Evolutionary conservation across 352 stramenopile species (phyloP), one percentile per base, ranked within the genome.

Genomic region (Phytophthora parvispora): DNA sequence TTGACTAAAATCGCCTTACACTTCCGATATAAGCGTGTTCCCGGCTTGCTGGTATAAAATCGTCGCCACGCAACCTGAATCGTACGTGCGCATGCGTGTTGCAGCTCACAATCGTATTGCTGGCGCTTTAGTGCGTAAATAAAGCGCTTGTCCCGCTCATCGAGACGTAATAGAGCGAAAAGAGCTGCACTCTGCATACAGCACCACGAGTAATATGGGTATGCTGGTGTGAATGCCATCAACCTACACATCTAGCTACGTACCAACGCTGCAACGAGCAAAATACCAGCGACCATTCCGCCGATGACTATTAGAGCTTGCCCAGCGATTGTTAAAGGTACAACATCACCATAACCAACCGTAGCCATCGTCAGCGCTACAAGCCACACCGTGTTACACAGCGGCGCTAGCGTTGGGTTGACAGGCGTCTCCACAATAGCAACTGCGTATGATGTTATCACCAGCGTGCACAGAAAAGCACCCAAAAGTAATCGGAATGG

Each of bases 281-380:
- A 59, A 51, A 95, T 95, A 1, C 87, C 87, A 22, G 75, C 60
- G 25, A 89, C 54, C 85, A 95, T 95, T 29, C 77, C 87, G 27
- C 86, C 84, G 22, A 92, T 32, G 12, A 91, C 78, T 2, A 93
- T 61, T 10, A 93, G 32, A 9, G 89, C 43, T 64, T 95, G 84
- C 8, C 87, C 87, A 6, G 77, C 60, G 13, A 80, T 68, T 20
- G 87, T 93, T 48, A 84, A 65, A 10, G 87, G 75, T 0, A 74
- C 77, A 15, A 91, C 59, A 62, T 95, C 87, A 8, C 87, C 87
- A 64, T 95, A 95, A 9, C 87, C 87, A 40, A 93, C 81, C 3
- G 87, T 93, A 20, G 77, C 84, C 87, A 95, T 93, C 18, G 84
- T 93, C 47, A 95, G 70, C 29, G 85, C 71, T 2, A 92, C 86